phyloP scores from a whole-genome alignment of 768 basidiomycete genomes.

The Lentinula sp. region DNA sequence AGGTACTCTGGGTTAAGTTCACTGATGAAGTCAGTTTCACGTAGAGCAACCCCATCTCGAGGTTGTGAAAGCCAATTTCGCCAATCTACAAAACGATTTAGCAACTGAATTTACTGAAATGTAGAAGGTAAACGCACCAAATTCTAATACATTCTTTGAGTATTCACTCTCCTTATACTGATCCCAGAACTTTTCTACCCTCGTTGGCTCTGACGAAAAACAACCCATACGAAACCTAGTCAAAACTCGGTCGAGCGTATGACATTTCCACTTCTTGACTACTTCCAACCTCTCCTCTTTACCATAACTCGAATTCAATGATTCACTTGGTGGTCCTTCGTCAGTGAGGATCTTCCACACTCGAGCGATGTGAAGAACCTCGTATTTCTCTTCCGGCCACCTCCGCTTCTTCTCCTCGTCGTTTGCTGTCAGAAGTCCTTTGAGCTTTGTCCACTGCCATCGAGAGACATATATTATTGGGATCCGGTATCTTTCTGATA shows the following conservation, averaged over 20 bases:
- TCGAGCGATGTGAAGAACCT: slow-evolving; percentile 5
- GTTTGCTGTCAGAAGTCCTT: not conserved
- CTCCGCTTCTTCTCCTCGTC: not conserved
- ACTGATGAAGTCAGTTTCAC: not conserved
- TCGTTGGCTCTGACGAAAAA: not conserved
- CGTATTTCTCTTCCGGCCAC: slow-evolving; percentile 1
- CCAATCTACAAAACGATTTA: not conserved
- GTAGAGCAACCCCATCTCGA: not conserved
- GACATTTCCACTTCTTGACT: not conserved
- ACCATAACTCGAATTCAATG: not conserved
- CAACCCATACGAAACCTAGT: not conserved
- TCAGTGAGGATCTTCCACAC: slow-evolving; percentile 6
- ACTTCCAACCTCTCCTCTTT: not conserved
- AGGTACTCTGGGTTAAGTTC: not conserved
- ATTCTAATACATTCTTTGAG: not conserved
- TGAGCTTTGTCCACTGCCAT: slow-evolving; percentile 1
- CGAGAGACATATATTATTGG: not conserved
- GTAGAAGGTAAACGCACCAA: not conserved
- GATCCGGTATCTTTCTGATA: not conserved
- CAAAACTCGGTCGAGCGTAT: not conserved
- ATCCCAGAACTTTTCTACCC: not conserved
- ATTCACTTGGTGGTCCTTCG: not conserved
- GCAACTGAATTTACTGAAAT: not conserved
- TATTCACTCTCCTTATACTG: slow-evolving; percentile 1
- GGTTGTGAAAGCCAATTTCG: not conserved